phyloP scores from a whole-genome alignment of 1,284 basidiomycete species.

The Sporisorium reilianum region DNA sequence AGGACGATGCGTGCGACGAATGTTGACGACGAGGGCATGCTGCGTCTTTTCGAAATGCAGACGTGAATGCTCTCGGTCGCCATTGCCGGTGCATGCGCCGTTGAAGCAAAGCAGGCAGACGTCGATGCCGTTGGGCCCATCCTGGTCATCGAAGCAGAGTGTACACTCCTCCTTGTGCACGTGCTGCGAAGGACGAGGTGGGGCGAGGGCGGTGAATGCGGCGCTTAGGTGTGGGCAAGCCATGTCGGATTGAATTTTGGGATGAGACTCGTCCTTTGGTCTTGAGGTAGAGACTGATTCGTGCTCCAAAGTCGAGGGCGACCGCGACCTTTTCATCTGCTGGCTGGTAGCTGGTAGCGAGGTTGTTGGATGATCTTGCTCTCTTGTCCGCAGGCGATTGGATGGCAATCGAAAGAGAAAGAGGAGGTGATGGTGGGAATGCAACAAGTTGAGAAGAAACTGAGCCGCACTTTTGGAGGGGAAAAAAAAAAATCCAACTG shows the following conservation, averaged over 20 bases:
- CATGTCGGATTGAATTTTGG: constrained; percentile 29
- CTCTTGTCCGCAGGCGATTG: background rate
- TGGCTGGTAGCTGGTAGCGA: background rate
- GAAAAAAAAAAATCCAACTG: background rate
- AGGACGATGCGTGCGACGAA: constrained; percentile 78
- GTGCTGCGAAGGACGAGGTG: constrained; percentile 56
- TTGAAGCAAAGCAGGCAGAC: constrained; percentile 95
- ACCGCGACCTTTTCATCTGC: constrained; percentile 48
- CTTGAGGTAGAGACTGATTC: constrained; percentile 14
- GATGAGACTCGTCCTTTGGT: constrained; percentile 2
- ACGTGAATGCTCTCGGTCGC: constrained; percentile 57
- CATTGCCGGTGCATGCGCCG: constrained; percentile 72
- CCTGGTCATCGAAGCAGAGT: constrained; percentile 95
- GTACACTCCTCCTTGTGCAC: constrained; percentile 90
- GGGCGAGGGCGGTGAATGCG: constrained; percentile 45
- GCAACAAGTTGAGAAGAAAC: constrained; percentile 3
- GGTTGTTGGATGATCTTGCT: background rate
- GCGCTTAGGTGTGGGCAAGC: constrained; percentile 59
- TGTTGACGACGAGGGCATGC: constrained; percentile 83
- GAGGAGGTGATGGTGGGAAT: constrained; percentile 5
- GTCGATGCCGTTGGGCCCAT: constrained; percentile 78
- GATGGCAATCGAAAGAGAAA: background rate
- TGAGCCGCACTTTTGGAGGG: background rate
- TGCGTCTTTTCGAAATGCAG: constrained; percentile 71
- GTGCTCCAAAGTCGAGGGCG: constrained; percentile 25